Base-by-base conservation (phyloP, 371 early-diverging fungal species). In the Paraphysoderma sedebokerense region DNA sequence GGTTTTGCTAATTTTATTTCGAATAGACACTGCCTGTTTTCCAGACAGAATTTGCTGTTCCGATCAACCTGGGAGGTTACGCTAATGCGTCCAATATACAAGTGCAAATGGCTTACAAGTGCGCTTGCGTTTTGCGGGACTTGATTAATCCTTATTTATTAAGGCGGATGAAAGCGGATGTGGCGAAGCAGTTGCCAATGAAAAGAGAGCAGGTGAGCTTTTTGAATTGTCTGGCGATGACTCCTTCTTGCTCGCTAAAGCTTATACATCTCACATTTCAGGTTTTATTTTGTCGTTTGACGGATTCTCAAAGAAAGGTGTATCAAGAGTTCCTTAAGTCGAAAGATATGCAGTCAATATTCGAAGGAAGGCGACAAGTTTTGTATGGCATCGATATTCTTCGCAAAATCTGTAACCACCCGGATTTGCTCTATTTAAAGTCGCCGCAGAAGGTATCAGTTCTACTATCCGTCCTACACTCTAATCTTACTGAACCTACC, bases 91-190 rank as follows among this genome's bases (percentile, higher is more conserved):
- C 75, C 36, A 76, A 78, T 36, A 55, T 84, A 17, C 82, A 89
- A 60, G 87, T 95, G 4, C 87, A 90, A 49, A 84, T 88, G 2
- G 92, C 90, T 0, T 89, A 92, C 58, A 81, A 82, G 46, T 91
- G 90, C 55, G 96, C 93, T 0, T 72, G 81, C 44, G 77, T 84
- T 13, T 66, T 99, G 20, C 74, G 92, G 4, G 87, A 88, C 48
- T 64, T 95, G 15, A 95, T 99, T 53, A 77, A 82, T 26, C 98
- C 97, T 1, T 93, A 90, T 61, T 64, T 99, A 12, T 59, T 98
- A 28, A 72, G 98, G 23, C 72, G 99, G 12, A 72, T 89, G 66
- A 99, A 99, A 62, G 78, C 66, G 0, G 92, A 93, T 55, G 92
- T 97, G 0, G 92, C 93, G 4, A 53, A 73, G 1, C 85, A 91